These are phyloP conservation scores for Magnaporthiopsis rhizophila DNA, from an alignment of 2,329 filamentous ascomycete species.

Conservation along the genomic window DNA sequence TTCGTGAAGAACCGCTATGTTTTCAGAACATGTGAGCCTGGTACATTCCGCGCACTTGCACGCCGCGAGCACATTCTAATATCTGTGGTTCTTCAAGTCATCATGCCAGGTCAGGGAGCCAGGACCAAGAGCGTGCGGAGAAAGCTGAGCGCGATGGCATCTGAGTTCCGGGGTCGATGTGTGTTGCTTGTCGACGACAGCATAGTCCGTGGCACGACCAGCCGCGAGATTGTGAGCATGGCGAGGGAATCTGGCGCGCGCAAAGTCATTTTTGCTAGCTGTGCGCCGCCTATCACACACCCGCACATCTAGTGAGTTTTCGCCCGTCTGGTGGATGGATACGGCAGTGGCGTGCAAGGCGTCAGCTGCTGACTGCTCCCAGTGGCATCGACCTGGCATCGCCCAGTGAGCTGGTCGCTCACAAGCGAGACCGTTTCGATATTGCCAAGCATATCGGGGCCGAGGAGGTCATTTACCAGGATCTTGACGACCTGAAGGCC, in stretches of 20 bases:
- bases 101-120: conserved; percentile 63
- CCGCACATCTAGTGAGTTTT: conserved; percentile 55
- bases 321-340: background rate
- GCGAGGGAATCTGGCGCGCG: conserved; percentile 11
- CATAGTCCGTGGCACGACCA: conserved; percentile 44
- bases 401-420: conserved; percentile 14
- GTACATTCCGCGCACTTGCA: conserved; percentile 21
- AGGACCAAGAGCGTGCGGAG: conserved; percentile 80
- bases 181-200: conserved; percentile 84
- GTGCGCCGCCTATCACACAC: conserved; percentile 73
- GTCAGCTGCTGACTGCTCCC: background rate
- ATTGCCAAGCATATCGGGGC: conserved; percentile 35
- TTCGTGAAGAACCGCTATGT: conserved; percentile 90
- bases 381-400: conserved; percentile 37
- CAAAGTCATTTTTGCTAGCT: conserved; percentile 69
- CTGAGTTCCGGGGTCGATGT: conserved; percentile 73
- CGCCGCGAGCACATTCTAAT: conserved; percentile 71
- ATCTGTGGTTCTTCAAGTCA: conserved; percentile 33
- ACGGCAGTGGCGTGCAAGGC: background rate
- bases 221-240: conserved; percentile 44
- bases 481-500: conserved; percentile 67
- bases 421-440: conserved; percentile 26
- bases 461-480: conserved; percentile 48
- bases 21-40: conserved; percentile 72
- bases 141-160: conserved; percentile 80